phyloP scores from a whole-genome alignment of 2,329 filamentous ascomycete genomes.

The Ophiostoma populinum region DNA sequence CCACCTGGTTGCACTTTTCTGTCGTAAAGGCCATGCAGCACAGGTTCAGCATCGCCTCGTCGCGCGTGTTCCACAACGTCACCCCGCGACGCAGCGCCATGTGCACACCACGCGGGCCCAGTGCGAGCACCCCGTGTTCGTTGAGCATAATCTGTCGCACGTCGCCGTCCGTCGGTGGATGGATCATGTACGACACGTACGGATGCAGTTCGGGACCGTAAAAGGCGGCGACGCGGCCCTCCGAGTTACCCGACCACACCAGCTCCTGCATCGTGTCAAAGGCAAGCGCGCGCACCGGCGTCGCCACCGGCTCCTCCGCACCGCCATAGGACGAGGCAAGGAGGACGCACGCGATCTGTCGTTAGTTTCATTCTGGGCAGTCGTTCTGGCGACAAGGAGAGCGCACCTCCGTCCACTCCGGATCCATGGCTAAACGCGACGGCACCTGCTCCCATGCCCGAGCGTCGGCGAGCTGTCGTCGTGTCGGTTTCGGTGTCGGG shows the following conservation, averaged over 20 bases:
- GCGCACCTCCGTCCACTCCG: conserved; percentile 12
- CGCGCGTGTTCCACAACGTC: conserved; percentile 68
- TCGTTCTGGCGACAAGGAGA: background rate
- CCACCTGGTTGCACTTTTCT: conserved; percentile 63
- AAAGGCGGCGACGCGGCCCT: conserved; percentile 77
- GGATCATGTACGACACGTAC: conserved; percentile 81
- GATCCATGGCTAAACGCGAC: conserved; percentile 10
- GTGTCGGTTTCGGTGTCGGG: no score
- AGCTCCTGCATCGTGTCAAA: conserved; percentile 86
- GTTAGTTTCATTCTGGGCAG: background rate
- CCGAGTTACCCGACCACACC: conserved; percentile 53
- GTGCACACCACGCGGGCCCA: conserved; percentile 72
- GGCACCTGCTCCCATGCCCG: conserved; percentile 9
- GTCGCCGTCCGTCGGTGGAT: conserved; percentile 53
- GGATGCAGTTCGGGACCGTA: conserved; percentile 68
- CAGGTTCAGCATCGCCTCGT: conserved; percentile 59
- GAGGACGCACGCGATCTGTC: conserved; percentile 63
- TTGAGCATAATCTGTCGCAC: conserved; percentile 84
- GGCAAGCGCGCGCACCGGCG: conserved; percentile 60
- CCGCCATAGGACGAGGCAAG: conserved; percentile 53
- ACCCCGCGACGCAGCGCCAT: conserved; percentile 71
- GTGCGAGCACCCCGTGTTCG: conserved; percentile 74
- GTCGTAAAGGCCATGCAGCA: conserved; percentile 93
- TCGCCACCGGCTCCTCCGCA: conserved; percentile 44
- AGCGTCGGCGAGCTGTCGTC: no score